Evolutionary conservation across 352 stramenopile genomes (phyloP).

Genomic region (Phytophthora pinifolia): DNA sequence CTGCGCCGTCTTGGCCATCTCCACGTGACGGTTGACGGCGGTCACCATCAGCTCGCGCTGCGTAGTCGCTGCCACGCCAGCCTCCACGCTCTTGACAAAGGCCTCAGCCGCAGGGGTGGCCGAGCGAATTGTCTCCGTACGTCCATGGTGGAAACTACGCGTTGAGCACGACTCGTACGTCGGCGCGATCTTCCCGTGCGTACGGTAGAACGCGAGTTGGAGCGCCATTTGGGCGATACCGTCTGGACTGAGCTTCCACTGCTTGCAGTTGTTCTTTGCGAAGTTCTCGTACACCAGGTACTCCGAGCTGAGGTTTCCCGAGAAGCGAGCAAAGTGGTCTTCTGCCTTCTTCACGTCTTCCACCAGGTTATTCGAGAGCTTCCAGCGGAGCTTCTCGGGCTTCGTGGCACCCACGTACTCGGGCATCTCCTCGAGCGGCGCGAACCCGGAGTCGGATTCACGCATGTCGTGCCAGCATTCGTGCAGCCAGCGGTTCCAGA

Average conservation of each 20-base stretch:
- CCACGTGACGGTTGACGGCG: constrained; percentile 83
- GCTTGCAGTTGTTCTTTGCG: constrained; percentile 91
- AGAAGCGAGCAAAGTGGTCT: constrained; percentile 62
- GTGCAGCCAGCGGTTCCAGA: constrained; percentile 92
- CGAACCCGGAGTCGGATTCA: constrained; percentile 70
- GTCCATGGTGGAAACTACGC: constrained; percentile 87
- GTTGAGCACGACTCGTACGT: constrained; percentile 95
- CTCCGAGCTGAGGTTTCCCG: constrained; percentile 70
- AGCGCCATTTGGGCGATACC: constrained; percentile 91
- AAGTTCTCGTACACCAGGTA: constrained; percentile 88
- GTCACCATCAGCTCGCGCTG: constrained; percentile 69
- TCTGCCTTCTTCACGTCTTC: constrained; percentile 78
- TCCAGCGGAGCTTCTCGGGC: constrained; percentile 64
- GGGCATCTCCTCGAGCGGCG: constrained; percentile 61
- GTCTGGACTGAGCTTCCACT: constrained; percentile 91
- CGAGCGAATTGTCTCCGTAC: constrained; percentile 92
- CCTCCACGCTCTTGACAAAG: constrained; percentile 68
- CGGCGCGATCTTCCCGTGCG: constrained; percentile 74
- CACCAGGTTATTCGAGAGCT: constrained; percentile 74
- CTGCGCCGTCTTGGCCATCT: constrained; percentile 89
- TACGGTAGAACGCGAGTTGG: constrained; percentile 86
- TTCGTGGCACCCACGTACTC: constrained; percentile 48
- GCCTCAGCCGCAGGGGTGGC: constrained; percentile 68
- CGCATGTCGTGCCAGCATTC: constrained; percentile 92
- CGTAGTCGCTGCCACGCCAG: constrained; percentile 34